Evolutionary conservation across 805 yeast genomes (phyloP), one percentile per base, ranked within the genome.

Genomic region (Teunomyces pallodes): DNA sequence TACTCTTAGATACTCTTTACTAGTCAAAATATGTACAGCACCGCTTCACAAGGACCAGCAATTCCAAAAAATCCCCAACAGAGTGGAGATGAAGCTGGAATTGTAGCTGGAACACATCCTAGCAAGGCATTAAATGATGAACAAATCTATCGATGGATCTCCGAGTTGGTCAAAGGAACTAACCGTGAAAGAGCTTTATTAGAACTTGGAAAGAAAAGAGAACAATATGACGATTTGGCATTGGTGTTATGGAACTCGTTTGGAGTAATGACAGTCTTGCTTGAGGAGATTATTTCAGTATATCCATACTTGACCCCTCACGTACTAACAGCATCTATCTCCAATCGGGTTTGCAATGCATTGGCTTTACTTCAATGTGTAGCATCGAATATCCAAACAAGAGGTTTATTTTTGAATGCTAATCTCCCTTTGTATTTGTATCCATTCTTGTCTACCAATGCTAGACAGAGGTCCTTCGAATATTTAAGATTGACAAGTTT

Each of bases 301-400:
- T 92, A 92, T 65, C 97, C 99, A 9, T 77, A 85, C 60, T 74
- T 92, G 50, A 85, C 88, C 32, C 97, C 97, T 10, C 96, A 96
- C 28, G 83, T 80, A 38, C 76, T 94, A 50, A 83, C 90, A 4
- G 88, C 95, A 12, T 80, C 89, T n/a, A 84, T 90, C 13, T 86
- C 96, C 4, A 92, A 91, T 65, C 77, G 97, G 47, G 98, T 92
- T 8, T 92, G 98, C 67, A 92, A 94, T 69, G 97, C 98, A 0
- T 74, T 92, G 58, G 97, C 97, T 7, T 77, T 94, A 42, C 76
- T 92, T 54, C 99, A 92, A 68, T 94, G 99, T 69, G 97, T 92
- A 36, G 99, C 99, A 2, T 87, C 96, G 1, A 97, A 94, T 64
- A 83, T 85, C 33, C 96, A 90, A 54, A 94, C 98, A 0, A 82